phyloP scores from a whole-genome alignment of 345 rosid genomes.

The Populus davidiana region DNA sequence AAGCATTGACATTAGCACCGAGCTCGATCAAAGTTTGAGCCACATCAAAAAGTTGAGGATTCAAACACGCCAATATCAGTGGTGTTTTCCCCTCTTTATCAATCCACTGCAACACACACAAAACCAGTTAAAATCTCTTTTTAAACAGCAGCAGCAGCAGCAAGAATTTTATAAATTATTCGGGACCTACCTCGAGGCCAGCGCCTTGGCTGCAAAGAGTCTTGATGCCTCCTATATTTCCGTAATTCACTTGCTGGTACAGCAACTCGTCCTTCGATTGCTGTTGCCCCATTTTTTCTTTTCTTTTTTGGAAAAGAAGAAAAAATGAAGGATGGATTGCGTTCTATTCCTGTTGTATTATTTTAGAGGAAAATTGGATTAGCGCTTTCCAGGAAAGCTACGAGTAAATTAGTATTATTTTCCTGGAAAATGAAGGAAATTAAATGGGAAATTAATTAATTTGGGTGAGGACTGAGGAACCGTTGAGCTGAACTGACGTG shows the following conservation, averaged over 20 bases:
- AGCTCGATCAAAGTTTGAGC: conserved; percentile 80
- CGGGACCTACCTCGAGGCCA: conserved; percentile 64
- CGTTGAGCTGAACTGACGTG: background rate
- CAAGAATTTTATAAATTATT: background rate
- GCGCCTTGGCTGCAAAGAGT: conserved; percentile 74
- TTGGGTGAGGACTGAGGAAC: background rate
- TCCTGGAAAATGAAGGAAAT: background rate
- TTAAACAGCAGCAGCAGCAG: background rate
- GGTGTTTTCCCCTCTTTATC: conserved; percentile 96
- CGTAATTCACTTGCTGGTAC: conserved; percentile 72
- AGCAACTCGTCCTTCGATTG: conserved; percentile 91
- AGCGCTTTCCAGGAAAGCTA: conserved; percentile 2
- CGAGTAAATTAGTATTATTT: background rate
- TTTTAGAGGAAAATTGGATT: background rate
- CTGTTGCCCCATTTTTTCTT: conserved; percentile 71
- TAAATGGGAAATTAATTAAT: background rate
- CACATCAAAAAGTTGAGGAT: conserved; percentile 53
- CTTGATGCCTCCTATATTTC: conserved; percentile 78
- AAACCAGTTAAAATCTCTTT: background rate
- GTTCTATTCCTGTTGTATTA: background rate
- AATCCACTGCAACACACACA: conserved; percentile 56
- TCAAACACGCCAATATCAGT: conserved; percentile 76
- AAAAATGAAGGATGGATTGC: background rate
- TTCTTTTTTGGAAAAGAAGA: background rate
- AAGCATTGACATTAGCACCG: conserved; percentile 81